Percentiles rank a stretch among this genome's conserved stretches.
Evolutionary conservation across 2,329 filamentous ascomycete genomes (phyloP).

Genomic region (Neonectria neomacrospora): DNA sequence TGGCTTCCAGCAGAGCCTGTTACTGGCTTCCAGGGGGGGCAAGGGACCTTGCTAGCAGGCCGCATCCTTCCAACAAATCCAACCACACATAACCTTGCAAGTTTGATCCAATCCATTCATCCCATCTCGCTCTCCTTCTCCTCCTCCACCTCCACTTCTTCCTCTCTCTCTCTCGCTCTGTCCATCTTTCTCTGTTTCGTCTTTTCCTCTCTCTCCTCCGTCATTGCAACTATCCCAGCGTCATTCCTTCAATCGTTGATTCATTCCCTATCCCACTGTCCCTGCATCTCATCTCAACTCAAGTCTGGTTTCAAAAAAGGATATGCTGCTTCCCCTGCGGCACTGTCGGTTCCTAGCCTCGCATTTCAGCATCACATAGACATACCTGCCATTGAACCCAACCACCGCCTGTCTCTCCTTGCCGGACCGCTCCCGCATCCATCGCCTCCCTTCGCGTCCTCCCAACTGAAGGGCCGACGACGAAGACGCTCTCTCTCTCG

Average conservation of each 20-base stretch:
- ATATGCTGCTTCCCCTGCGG: slow-evolving; percentile 44
- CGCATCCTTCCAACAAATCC: slow-evolving; percentile 6
- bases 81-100: slow-evolving; percentile 23
- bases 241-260: slow-evolving; percentile 26
- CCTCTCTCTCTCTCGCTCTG: slow-evolving; percentile 16
- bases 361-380: slow-evolving; percentile 44
- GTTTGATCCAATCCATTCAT: slow-evolving; percentile 22
- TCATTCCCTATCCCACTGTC: slow-evolving; percentile 24
- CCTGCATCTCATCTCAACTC: slow-evolving; percentile 16
- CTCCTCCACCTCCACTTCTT: slow-evolving; percentile 22
- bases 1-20: not conserved
- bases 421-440: not conserved
- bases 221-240: slow-evolving; percentile 38
- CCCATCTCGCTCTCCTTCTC: slow-evolving; percentile 35
- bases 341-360: slow-evolving; percentile 41
- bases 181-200: not conserved
- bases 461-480: slow-evolving; percentile 11
- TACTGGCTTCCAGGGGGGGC: not conserved
- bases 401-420: not conserved
- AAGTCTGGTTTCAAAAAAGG: slow-evolving; percentile 31
- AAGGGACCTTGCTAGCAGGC: no score
- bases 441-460: slow-evolving; percentile 5
- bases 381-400: slow-evolving; percentile 34
- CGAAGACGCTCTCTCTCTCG: slow-evolving; percentile 13
- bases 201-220: slow-evolving; percentile 7